Evolutionary conservation across 805 yeast genomes (phyloP).

Genomic region (Groenewaldozyma tartarivorans): DNA sequence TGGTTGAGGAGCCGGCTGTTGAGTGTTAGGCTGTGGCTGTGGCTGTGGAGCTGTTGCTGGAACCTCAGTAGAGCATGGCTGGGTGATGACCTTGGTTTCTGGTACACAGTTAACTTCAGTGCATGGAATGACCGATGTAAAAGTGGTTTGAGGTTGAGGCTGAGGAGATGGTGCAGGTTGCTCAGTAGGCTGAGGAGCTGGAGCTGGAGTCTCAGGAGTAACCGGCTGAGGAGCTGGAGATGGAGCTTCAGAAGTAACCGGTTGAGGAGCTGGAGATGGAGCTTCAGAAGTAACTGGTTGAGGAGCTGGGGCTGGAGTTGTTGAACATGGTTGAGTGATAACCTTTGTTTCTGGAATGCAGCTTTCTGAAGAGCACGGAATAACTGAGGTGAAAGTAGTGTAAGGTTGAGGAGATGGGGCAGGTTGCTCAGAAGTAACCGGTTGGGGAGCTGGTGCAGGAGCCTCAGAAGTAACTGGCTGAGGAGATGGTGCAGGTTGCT

Average conservation of each 20-base stretch:
- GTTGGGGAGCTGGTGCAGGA: background rate
- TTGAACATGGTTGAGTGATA: background rate
- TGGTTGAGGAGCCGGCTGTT: background rate
- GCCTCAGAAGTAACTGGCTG: background rate
- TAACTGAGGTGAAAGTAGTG: no score
- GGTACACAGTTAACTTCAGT: background rate
- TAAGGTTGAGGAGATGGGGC: background rate
- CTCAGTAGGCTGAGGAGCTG: no score
- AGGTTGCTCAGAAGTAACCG: background rate
- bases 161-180: background rate
- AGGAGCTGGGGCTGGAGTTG: background rate
- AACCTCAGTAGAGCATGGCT: background rate
- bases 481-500: no score
- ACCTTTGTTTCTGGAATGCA: background rate
- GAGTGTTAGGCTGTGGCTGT: background rate
- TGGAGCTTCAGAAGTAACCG: no score
- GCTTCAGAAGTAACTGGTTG: background rate
- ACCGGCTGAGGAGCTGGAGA: no score
- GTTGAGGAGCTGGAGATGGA: background rate
- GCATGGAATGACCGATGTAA: background rate
- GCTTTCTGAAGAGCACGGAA: background rate
- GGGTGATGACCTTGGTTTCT: background rate
- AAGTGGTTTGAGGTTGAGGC: background rate
- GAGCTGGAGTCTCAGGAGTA: no score
- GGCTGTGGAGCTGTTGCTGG: background rate